Base-by-base conservation (phyloP, 1,284 basidiomycete species). In the Cutaneotrichosporon daszewskae region DNA sequence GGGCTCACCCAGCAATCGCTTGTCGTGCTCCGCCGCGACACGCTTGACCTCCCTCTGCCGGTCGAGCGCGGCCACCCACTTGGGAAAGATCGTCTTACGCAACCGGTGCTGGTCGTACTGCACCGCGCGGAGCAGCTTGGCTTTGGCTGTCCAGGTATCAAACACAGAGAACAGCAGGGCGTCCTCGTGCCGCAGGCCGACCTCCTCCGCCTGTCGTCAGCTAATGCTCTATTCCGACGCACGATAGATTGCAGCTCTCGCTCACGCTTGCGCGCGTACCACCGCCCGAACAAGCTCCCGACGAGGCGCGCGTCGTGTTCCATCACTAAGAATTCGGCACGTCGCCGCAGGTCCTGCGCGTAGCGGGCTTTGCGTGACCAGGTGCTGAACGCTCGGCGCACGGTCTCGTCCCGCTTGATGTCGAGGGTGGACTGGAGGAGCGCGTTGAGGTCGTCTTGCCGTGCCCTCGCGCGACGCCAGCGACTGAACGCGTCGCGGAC, bases 151-250 rank as follows among this genome's bases (percentile, higher is more conserved):
- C 67, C 65, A 68, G 23, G 37, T 55, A 47, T 69, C 67, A 47
- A 63, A 64, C 2, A 65, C 64, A 2, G 45, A 39, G 37, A 66
- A 69, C 22, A 68, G 40, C 3, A 69, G 36, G 7, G 57, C 57
- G 37, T 69, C 64, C 40, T 69, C 67, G 36, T 58, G 58, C 18
- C 63, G 53, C 10, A 57, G 47, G 2, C 51, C 45, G 1, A 65
- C 58, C 47, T 63, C 59, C 13, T 57, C 43, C 40, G 59, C 62
- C 52, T 60, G 18, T 12, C 18, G 31, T 46, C 49, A 49, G 42
- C n/a, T 9, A 12, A 20, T n/a, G 25, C 33, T 25, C 11, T 23
- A 27, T 37, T 26, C 14, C 6, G 5, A 51, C 54, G 18, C 32
- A 61, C 61, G 14, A 64, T 46, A 1, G 46, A 34, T 4, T 24